Base-by-base conservation (phyloP, 495 filamentous ascomycete genomes). In the Cryomyces minteri region DNA sequence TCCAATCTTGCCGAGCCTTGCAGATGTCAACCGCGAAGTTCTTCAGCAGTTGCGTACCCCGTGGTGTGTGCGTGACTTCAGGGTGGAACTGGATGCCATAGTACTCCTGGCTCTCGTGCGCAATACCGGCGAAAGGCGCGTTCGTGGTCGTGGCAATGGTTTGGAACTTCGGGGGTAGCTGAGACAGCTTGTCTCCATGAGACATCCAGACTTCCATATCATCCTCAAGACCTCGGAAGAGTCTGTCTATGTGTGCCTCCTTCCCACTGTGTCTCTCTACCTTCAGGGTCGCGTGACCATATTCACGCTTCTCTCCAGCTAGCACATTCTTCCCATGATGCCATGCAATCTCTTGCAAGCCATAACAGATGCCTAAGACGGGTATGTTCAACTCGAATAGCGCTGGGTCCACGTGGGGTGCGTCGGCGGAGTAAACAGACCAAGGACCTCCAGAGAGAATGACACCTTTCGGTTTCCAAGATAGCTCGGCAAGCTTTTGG, bases 51-150 rank as follows among this genome's bases (percentile, higher is more conserved):
- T 72, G 57, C 5, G 53, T 78, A 7, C 86, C 84, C 43, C 66
- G 59, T 1, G 69, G 68, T 0, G 79, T 79, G 56, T 85, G 79
- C 8, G 79, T 78, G 46, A 88, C 79, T 59, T 94, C 86, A 1
- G 85, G 85, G 57, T 94, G 86, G 56, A 92, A 86, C 60, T 93
- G 86, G 25, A 94, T 74, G 34, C 81, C 83, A 52, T 75, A 83
- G 55, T 78, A 71, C 28, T 69, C 70, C 63, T 82, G 80, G 12
- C 60, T 63, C 51, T 72, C 52, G 57, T 90, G 82, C 7, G 81
- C 87, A 53, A 94, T 90, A 39, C 72, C 84, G 4, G 87, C 87
- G 56, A 73, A 90, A 6, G 77, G 70, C 0, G 82, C 78, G 62
- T 94, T 90, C 33, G 58, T 44, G 7, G 85, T 84, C 5, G 68